Base-by-base conservation (phyloP, 768 basidiomycete genomes). In the Pleurotus salmoneostramineus region DNA sequence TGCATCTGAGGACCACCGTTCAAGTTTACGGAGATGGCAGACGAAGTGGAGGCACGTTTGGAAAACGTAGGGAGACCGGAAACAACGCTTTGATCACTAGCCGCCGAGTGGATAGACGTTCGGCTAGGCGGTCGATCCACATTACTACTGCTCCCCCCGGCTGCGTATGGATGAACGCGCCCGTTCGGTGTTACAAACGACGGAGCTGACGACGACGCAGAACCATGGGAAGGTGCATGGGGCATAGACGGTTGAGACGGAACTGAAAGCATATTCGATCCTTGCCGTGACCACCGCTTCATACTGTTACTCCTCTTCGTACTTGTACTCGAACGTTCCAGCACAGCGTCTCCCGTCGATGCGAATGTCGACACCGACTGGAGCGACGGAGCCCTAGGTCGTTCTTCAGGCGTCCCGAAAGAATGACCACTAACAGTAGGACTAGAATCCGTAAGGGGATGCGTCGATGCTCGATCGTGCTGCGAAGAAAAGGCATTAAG, bases 201-300 rank as follows among this genome's bases (percentile, higher is more conserved):
- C 67, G 59, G 12, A 68, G 71, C 57, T 58, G 65, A 59, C 10
- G 58, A 33, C 10, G 37, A 17, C 15, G 46, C 47, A 7, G 57
- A 55, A 17, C 52, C 52, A 43, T 55, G 52, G 15, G 52, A 55
- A 10, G 52, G 52, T 1, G 57, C 56, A n/a, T 54, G 60, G 36
- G 71, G 82, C 27, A 79, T 67, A 12, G 80, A 77, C 3, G 85
- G 83, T 32, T 83, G 77, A 12, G 85, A 7, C 86, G 85, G 4
- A 81, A 81, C 50, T 76, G 66, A 48, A 79, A 77, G 17, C 80
- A 77, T 6, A 86, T 86, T 60, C 74, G 65, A 64, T 11, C 76
- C 75, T 61, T 81, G 83, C 51, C 81, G 74, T 37, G 84, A 85
- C 83, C 84, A 84, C 52, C 83, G 72, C 55, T 75, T 77, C 34